phyloP scores from a whole-genome alignment of 768 basidiomycete genomes.

The Lyophyllum atratum region DNA sequence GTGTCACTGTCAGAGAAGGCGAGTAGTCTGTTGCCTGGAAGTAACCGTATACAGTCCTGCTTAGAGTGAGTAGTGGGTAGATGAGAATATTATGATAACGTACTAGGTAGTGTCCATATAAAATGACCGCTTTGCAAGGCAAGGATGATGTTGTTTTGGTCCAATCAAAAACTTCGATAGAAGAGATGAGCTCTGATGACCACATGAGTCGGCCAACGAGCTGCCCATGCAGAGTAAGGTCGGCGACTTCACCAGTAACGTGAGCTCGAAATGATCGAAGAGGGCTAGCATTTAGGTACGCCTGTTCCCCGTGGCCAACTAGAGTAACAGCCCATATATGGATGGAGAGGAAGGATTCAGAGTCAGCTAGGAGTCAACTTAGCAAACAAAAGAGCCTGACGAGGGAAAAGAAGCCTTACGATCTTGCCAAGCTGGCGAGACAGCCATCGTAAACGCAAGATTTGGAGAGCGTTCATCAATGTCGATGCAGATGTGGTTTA shows the following conservation, averaged over 20 bases:
- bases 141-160: not conserved
- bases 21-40: constrained; percentile 3
- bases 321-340: constrained; percentile 7
- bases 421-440: not conserved
- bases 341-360: not conserved
- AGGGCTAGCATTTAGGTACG: not conserved
- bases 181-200: not conserved
- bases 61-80: not conserved
- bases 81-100: not conserved
- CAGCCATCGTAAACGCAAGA: constrained; percentile 7
- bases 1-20: not conserved
- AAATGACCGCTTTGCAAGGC: constrained; percentile 1
- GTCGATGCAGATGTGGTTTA: constrained; percentile 3
- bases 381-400: not conserved
- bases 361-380: not conserved
- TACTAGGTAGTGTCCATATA: not conserved
- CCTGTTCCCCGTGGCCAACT: constrained; percentile 1
- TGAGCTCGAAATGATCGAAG: constrained; percentile 3
- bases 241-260: not conserved
- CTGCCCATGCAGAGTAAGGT: constrained; percentile 2
- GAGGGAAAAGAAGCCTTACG: not conserved
- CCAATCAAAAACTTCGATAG: constrained; percentile 10
- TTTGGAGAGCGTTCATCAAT: constrained; percentile 3
- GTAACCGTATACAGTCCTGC: constrained; percentile 6
- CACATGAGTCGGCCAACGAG: constrained; percentile 2